Conservation (phyloP, 2,329 filamentous ascomycete species). For the Chaetomium olivaceum region DNA sequence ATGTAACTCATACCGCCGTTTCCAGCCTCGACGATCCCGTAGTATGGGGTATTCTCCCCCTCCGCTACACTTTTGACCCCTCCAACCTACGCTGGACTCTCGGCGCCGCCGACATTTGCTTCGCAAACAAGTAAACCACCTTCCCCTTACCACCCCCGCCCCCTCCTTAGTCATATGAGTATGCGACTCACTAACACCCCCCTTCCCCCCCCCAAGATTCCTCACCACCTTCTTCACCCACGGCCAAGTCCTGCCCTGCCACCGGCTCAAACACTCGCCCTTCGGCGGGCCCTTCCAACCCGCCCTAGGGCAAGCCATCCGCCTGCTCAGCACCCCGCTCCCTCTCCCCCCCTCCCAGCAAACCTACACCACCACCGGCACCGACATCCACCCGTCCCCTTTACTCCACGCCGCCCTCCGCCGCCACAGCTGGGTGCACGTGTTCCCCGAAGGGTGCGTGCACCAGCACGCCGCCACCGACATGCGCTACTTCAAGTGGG, state of each 20-base stretch:
- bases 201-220: constrained; percentile 48
- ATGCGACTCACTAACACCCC: not conserved
- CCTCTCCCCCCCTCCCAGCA: constrained; percentile 36
- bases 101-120: constrained; percentile 94
- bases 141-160: not conserved
- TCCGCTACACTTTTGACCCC: constrained; percentile 69
- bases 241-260: constrained; percentile 88
- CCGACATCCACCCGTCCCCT: constrained; percentile 68
- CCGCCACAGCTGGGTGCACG: constrained; percentile 82
- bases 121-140: constrained; percentile 70
- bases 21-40: constrained; percentile 87
- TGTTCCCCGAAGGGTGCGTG: constrained; percentile 93
- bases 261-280: constrained; percentile 74
- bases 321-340: constrained; percentile 68
- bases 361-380: constrained; percentile 65
- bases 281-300: constrained; percentile 88
- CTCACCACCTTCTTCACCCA: constrained; percentile 79
- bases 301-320: constrained; percentile 81
- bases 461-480: constrained; percentile 79
- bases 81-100: constrained; percentile 83
- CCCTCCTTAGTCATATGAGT: too few relatives aligned
- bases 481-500: constrained; percentile 99
- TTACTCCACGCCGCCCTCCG: constrained; percentile 66
- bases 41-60: constrained; percentile 85
- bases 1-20: not conserved